phyloP scores from a whole-genome alignment of 2,329 filamentous ascomycete species.

The Neophaeococcomyces mojaviensis region DNA sequence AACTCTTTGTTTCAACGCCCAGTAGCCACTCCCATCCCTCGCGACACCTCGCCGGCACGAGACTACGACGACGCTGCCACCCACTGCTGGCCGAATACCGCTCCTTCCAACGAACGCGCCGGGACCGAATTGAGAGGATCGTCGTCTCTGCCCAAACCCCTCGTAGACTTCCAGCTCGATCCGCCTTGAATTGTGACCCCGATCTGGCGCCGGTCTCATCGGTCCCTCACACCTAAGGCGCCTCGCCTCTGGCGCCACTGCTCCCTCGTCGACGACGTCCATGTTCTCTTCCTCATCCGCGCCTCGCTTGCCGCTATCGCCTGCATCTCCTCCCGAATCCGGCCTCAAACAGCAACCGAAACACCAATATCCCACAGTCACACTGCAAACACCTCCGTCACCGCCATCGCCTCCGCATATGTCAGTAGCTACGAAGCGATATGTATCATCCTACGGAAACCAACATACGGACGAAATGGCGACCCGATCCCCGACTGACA shows the following conservation, averaged over 20 bases:
- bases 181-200: neutral
- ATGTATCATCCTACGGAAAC: constrained; percentile 40
- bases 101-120: neutral
- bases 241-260: constrained; percentile 5
- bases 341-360: constrained; percentile 28
- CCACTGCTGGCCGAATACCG: neutral
- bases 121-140: neutral
- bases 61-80: neutral
- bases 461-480: constrained; percentile 27
- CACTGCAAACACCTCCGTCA: constrained; percentile 25
- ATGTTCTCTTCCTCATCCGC: constrained; percentile 14
- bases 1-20: constrained; percentile 1
- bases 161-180: constrained; percentile 1
- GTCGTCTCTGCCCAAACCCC: constrained; percentile 4
- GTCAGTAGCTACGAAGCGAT: constrained; percentile 42
- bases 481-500: constrained; percentile 36
- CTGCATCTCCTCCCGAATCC: constrained; percentile 35
- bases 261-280: constrained; percentile 2
- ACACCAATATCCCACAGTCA: constrained; percentile 12
- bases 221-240: neutral
- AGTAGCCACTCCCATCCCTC: neutral
- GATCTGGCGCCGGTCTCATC: constrained; percentile 4
- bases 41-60: neutral
- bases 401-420: constrained; percentile 41
- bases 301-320: constrained; percentile 32